Base-by-base conservation (phyloP, 176 grass and related monocot genomes). In the Carex parvula region DNA sequence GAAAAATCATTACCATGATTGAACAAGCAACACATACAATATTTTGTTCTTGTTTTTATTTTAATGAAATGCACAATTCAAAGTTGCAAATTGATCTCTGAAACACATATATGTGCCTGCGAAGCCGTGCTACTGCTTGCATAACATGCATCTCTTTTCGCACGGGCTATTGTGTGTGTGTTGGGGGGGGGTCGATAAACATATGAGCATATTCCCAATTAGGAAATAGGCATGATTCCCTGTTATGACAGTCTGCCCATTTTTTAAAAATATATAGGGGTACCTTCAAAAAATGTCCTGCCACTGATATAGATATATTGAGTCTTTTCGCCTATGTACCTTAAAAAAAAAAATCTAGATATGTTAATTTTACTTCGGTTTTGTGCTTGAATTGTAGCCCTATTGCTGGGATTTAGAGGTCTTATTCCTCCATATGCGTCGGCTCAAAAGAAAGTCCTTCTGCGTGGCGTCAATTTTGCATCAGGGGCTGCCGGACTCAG, bases 401-500 rank as follows among this genome's bases (percentile, higher is more conserved):
- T 85, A 78, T 83, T 88, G 10, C 82, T 98, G 42, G 89, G 95
- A 37, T 88, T 98, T 84, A 84, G 81, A 18, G 73, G 85, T 13
- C 77, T 90, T 75, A 82, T 98, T 86, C 95, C 91, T n/a, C 61
- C 92, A n/a, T 88, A 98, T 82, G 87, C 95, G 37, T 26, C 66
- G 14, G 90, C 95, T 8, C 50, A 67, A 29, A 66, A 22, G 30
- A 62, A 82, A 1, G 74, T 7, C 33, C 64, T 89, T 7, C 42
- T 90, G 5, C 87, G 85, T 8, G 95, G 95, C 0, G 71, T 90
- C 70, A 98, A 98, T 88, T 98, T 87, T 82, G 95, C 95, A 0
- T 98, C 95, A 0, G 95, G 95, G 0, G 95, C 92, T 1, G 88
- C 92, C 1, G 95, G 95, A 63, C 26, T 98, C 61, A 85, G 93